Evolutionary conservation across 306 rosid species (phyloP), one percentile per base, ranked within the genome.

Genomic region (Acacia crassicarpa): DNA sequence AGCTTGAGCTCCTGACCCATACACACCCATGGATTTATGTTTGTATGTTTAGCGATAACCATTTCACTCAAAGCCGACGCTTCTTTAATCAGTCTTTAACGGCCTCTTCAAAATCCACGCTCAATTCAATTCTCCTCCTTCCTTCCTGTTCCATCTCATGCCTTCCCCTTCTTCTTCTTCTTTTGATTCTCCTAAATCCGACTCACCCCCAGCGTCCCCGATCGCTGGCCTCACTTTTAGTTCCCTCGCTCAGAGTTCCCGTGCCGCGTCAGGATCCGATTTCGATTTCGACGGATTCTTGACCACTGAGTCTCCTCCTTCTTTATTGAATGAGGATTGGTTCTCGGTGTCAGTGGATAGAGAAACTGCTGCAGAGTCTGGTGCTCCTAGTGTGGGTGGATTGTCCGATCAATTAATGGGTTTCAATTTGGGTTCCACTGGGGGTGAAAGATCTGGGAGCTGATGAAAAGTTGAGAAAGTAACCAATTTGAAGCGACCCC

Each of bases 11-110:
- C n/a, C n/a, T n/a, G n/a, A n/a, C n/a, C n/a, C n/a, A n/a, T n/a
- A n/a, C n/a, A n/a, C n/a, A n/a, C n/a, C n/a, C n/a, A n/a, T n/a
- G n/a, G n/a, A n/a, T n/a, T n/a, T n/a, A n/a, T n/a, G n/a, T n/a
- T n/a, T n/a, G n/a, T n/a, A n/a, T n/a, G n/a, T n/a, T n/a, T n/a
- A n/a, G n/a, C n/a, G n/a, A n/a, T n/a, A n/a, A n/a, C n/a, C n/a
- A n/a, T n/a, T n/a, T 48, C 84, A 32, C 41, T 46, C 48, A 68
- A 74, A 61, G 40, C 86, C 74, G 45, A 79, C 12, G 72, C 86
- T 66, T 51, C 15, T 48, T 15, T 8, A 2, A 1, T 33, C 22
- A 17, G 17, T 44, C 73, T 13, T n/a, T n/a, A 40, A 68, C 27
- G 49, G 48, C 49, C 49, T 68, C 49, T 38, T 68, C 73, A 40